A percentile compares a stretch with the other conserved stretches of the same genome.
These are phyloP conservation scores for Lactarius trivialis DNA, from an alignment of 768 basidiomycete species.

Conservation along the genomic window DNA sequence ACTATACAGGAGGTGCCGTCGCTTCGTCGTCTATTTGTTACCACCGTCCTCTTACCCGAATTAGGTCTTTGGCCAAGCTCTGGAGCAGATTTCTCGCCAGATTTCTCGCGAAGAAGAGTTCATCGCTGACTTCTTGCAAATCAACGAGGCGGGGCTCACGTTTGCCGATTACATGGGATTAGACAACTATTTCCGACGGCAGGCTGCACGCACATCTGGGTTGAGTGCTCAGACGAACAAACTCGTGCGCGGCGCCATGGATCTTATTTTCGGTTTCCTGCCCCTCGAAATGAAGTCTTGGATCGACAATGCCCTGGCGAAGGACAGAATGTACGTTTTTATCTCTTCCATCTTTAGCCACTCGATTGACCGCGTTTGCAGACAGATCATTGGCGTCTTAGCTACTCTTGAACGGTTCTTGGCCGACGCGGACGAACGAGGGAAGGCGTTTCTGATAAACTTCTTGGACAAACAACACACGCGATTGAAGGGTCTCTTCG, in stretches of 20 bases:
- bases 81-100: conserved; percentile 68
- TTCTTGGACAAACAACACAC: conserved; percentile 79
- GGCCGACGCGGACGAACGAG: conserved; percentile 70
- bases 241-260: conserved; percentile 83
- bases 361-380: conserved; percentile 29
- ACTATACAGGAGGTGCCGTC: conserved; percentile 60
- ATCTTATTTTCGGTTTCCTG: conserved; percentile 92
- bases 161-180: conserved; percentile 94
- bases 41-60: background rate
- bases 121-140: conserved; percentile 86
- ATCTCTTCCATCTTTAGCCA: background rate
- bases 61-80: conserved; percentile 67
- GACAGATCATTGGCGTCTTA: conserved; percentile 81
- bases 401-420: conserved; percentile 72
- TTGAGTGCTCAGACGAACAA: conserved; percentile 67
- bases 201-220: conserved; percentile 69
- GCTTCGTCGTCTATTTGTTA: background rate
- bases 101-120: conserved; percentile 85
- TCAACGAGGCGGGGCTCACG: conserved; percentile 81
- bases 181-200: conserved; percentile 89
- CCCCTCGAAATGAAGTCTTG: conserved; percentile 76
- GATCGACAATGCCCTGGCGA: conserved; percentile 71
- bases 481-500: conserved; percentile 67
- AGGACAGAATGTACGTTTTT: conserved; percentile 61
- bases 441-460: conserved; percentile 64